Evolutionary conservation across 345 rosid species (phyloP).

Genomic region (Lepidium aucheri): DNA sequence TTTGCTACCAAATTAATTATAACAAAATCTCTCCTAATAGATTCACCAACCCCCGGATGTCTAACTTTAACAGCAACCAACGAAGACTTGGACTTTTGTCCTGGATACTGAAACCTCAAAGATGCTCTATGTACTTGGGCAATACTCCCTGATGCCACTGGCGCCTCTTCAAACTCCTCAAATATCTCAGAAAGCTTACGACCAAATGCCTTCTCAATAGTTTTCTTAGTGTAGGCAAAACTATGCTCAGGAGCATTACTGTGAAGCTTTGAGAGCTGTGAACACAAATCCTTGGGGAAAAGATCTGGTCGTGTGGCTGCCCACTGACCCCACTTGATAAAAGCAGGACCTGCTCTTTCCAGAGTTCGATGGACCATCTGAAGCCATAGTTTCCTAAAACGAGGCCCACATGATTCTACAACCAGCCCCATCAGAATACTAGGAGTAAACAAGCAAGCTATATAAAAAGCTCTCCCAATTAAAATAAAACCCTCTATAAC

Average conservation of each 20-base stretch:
- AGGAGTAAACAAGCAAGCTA: constrained; percentile 68
- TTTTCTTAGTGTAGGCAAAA: constrained; percentile 72
- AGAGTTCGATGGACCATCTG: constrained; percentile 60
- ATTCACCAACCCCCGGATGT: constrained; percentile 98
- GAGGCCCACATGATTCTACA: constrained; percentile 55
- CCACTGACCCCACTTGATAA: constrained; percentile 99
- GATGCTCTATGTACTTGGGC: constrained; percentile 98
- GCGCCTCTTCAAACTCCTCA: constrained; percentile 81
- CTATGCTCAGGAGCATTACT: constrained; percentile 86
- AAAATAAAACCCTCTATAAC: constrained; percentile 55
- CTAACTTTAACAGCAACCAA: constrained; percentile 97
- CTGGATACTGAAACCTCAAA: constrained; percentile 74
- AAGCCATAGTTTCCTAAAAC: constrained; percentile 72
- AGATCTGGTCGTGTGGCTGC: constrained; percentile 98
- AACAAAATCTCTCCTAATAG: constrained; percentile 85
- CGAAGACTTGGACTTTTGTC: constrained; percentile 60
- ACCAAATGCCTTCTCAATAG: constrained; percentile 88
- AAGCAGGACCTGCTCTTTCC: constrained; percentile 94
- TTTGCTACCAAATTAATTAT: constrained; percentile 76
- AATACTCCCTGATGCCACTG: constrained; percentile 95
- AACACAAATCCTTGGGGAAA: constrained; percentile 83
- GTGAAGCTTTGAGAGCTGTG: constrained; percentile 89
- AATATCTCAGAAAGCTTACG: constrained; percentile 79
- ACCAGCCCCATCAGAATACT: constrained; percentile 70
- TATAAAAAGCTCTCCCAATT: constrained; percentile 63